Percentiles rank a stretch among this genome's conserved stretches.
Evolutionary conservation across 306 rosid genomes (phyloP).

Genomic region (Albizia julibrissin): DNA sequence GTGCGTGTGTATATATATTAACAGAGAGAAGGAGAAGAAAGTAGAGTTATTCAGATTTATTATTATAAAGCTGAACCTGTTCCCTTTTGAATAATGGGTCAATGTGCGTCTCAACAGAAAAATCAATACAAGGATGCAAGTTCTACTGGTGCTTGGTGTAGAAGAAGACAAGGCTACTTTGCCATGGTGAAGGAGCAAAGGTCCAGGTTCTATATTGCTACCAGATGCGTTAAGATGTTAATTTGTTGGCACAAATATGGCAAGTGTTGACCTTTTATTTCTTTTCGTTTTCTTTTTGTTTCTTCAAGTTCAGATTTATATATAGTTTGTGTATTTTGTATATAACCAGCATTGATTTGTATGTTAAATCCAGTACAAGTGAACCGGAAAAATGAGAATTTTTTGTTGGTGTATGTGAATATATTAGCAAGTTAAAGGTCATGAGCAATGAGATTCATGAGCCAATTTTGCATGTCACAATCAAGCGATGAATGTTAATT

Average conservation of each 20-base stretch:
- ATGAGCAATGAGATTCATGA: too few species aligned
- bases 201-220: constrained; percentile 48
- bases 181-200: constrained; percentile 32
- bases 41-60: neutral
- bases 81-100: constrained; percentile 34
- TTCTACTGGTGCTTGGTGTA: neutral
- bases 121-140: too few species aligned
- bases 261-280: constrained; percentile 29
- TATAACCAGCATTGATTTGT: neutral
- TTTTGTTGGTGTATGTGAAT: too few species aligned
- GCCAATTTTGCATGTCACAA: neutral
- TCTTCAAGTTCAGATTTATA: neutral
- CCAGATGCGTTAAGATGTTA: constrained; percentile 36
- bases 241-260: constrained; percentile 48
- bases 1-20: too few species aligned
- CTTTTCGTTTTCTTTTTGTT: too few species aligned
- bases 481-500: neutral
- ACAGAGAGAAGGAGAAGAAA: neutral
- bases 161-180: constrained; percentile 10
- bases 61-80: neutral
- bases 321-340: neutral
- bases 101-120: constrained; percentile 2
- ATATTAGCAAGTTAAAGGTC: too few species aligned
- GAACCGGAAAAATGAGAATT: too few species aligned
- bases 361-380: too few species aligned